phyloP scores from a whole-genome alignment of 2,329 filamentous ascomycete species.

The Fusarium pininemorale region DNA sequence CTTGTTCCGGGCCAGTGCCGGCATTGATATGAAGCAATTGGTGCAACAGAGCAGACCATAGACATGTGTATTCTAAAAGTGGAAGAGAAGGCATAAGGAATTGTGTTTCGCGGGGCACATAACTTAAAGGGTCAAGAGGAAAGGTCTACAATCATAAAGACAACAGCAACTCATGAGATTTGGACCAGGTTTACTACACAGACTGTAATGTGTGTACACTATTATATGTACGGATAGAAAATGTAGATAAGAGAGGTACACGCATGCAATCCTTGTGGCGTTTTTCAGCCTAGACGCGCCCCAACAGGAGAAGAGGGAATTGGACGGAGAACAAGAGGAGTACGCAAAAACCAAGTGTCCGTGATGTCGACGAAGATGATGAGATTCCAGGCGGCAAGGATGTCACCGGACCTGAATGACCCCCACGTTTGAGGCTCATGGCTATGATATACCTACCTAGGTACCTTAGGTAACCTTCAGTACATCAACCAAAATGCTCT shows the following conservation, averaged over 20 bases:
- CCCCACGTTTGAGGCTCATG: slow-evolving; percentile 2
- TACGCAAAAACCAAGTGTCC: background rate
- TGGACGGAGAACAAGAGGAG: background rate
- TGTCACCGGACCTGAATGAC: background rate
- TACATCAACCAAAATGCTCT: background rate
- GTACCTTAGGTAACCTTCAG: background rate
- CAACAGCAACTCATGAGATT: background rate
- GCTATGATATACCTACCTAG: background rate
- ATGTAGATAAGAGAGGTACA: slow-evolving; percentile 5
- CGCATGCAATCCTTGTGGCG: slow-evolving; percentile 9
- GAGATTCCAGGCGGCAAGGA: background rate
- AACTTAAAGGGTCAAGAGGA: background rate
- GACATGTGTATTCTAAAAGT: background rate
- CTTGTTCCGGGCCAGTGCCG: background rate
- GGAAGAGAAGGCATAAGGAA: background rate
- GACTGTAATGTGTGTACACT: background rate
- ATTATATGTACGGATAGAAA: background rate
- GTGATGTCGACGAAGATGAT: background rate
- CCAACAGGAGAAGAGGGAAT: slow-evolving; percentile 19
- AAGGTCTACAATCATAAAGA: background rate
- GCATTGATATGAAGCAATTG: slow-evolving; percentile 1
- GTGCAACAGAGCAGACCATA: slow-evolving; percentile 18
- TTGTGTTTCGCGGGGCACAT: background rate
- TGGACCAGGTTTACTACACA: background rate
- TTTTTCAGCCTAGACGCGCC: slow-evolving; percentile 17